Conservation (phyloP, 1,284 basidiomycete species). For the Malassezia psittaci region DNA sequence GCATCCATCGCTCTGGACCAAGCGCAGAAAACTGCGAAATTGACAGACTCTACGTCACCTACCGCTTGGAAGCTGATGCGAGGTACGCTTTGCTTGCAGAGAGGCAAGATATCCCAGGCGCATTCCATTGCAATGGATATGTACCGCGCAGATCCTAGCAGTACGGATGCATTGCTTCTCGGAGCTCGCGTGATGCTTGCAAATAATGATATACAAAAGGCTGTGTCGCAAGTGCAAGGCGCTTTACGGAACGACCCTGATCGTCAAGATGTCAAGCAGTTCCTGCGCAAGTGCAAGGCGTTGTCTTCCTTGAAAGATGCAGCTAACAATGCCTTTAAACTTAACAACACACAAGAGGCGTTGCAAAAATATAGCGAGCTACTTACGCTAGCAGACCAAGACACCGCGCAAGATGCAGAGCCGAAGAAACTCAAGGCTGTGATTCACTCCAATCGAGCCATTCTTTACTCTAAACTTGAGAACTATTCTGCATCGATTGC, state of each 20-base stretch:
- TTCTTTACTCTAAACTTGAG: conserved; percentile 63
- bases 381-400: conserved; percentile 26
- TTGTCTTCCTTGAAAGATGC: conserved; percentile 74
- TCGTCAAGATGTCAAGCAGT: conserved; percentile 59
- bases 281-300: conserved; percentile 66
- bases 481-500: conserved; percentile 59
- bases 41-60: conserved; percentile 26
- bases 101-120: conserved; percentile 33
- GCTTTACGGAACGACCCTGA: conserved; percentile 73
- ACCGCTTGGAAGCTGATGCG: conserved; percentile 27
- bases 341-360: conserved; percentile 57
- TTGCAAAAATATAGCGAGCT: conserved; percentile 51
- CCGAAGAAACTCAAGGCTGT: conserved; percentile 53
- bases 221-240: conserved; percentile 61
- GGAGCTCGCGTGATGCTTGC: conserved; percentile 71
- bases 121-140: conserved; percentile 56
- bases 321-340: conserved; percentile 69
- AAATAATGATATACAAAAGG: conserved; percentile 59
- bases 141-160: conserved; percentile 60
- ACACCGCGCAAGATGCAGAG: conserved; percentile 24
- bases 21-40: conserved; percentile 23
- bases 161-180: conserved; percentile 69
- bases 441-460: conserved; percentile 71
- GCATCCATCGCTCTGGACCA: conserved; percentile 34
- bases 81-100: conserved; percentile 25